These are phyloP conservation scores for Hymenoscyphus albidus DNA, from an alignment of 2,329 filamentous ascomycete genomes.

Conservation along the genomic window DNA sequence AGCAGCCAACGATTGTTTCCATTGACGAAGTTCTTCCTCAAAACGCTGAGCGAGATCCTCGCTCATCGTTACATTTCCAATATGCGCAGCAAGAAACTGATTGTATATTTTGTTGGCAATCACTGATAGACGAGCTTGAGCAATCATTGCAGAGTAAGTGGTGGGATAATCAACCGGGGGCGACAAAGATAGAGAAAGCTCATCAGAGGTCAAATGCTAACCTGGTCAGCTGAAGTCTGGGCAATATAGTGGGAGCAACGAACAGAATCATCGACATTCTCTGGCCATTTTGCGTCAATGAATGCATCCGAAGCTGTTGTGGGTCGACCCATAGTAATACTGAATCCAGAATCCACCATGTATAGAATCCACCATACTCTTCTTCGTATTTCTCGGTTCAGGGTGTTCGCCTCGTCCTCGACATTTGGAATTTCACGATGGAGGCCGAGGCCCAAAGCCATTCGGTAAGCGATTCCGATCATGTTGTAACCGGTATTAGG, in stretches of 20 bases:
- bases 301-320: constrained; percentile 38
- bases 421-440: constrained; percentile 43
- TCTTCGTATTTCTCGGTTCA: constrained; percentile 39
- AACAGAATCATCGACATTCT: constrained; percentile 44
- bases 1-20: constrained; percentile 35
- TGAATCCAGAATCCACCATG: constrained; percentile 45
- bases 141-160: constrained; percentile 39
- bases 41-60: constrained; percentile 39
- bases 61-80: constrained; percentile 35
- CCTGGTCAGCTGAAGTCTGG: not conserved
- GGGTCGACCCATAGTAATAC: constrained; percentile 44
- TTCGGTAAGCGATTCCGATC: constrained; percentile 46
- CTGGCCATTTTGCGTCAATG: constrained; percentile 41
- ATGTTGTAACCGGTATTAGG: constrained; percentile 52
- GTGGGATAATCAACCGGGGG: constrained; percentile 38
- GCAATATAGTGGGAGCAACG: not conserved
- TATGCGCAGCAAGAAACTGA: constrained; percentile 39
- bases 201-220: constrained; percentile 17
- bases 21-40: constrained; percentile 36
- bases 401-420: constrained; percentile 34
- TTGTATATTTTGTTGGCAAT: constrained; percentile 42
- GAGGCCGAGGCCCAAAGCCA: constrained; percentile 48
- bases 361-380: constrained; percentile 44
- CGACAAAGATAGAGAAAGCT: constrained; percentile 22
- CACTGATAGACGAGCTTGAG: constrained; percentile 41